Percentiles rank a stretch among this genome's conserved stretches.
phyloP scores from a whole-genome alignment of 2,329 filamentous ascomycete genomes.

The Pseudogymnoascus sp. region DNA sequence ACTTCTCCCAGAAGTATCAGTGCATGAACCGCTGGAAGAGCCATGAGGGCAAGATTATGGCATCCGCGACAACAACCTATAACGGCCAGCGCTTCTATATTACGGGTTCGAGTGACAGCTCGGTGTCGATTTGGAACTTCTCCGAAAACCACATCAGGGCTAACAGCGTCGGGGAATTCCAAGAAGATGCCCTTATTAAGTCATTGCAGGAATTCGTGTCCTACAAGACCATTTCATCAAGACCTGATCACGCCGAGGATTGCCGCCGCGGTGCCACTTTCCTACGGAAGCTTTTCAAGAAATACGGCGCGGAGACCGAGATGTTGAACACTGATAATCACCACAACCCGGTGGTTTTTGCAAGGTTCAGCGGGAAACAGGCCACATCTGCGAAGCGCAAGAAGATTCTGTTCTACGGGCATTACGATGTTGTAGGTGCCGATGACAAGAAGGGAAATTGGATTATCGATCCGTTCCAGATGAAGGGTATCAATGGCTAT shows the following conservation, averaged over 20 bases:
- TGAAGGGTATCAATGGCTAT: conserved; percentile 84
- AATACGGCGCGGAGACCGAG: conserved; percentile 80
- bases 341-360: conserved; percentile 85
- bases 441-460: conserved; percentile 77
- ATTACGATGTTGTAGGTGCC: conserved; percentile 94
- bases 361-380: conserved; percentile 73
- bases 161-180: conserved; percentile 19
- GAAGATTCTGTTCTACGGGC: conserved; percentile 91
- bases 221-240: conserved; percentile 84
- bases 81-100: conserved; percentile 75
- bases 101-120: conserved; percentile 88
- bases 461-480: conserved; percentile 79
- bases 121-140: conserved; percentile 81
- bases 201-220: conserved; percentile 80
- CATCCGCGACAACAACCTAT: conserved; percentile 67
- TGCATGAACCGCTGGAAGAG: conserved; percentile 71
- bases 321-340: conserved; percentile 75
- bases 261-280: conserved; percentile 90
- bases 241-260: conserved; percentile 78
- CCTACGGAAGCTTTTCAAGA: conserved; percentile 81
- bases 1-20: conserved; percentile 72
- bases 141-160: conserved; percentile 28
- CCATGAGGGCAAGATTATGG: conserved; percentile 78
- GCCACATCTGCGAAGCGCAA: conserved; percentile 60
- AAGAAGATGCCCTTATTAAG: conserved; percentile 53